Conservation (phyloP, 2,329 filamentous ascomycete species). For the Alternaria arbusti region DNA sequence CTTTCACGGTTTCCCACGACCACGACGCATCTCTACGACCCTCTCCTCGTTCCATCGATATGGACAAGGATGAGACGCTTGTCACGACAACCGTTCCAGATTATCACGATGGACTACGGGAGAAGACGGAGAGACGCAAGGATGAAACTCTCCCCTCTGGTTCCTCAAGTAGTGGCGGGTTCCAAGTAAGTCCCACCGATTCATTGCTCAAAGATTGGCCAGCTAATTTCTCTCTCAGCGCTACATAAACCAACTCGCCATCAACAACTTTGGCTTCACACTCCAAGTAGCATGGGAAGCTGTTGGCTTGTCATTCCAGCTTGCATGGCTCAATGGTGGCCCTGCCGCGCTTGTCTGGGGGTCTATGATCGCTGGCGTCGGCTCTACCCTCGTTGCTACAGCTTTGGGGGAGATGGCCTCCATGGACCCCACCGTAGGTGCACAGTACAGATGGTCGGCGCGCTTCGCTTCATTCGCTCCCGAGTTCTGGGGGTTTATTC, state of each 20-base stretch:
- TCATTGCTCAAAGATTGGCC: background rate
- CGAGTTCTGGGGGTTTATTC: constrained; percentile 29
- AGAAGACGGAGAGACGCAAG: background rate
- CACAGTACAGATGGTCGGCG: constrained; percentile 32
- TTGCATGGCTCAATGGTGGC: background rate
- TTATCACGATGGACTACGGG: background rate
- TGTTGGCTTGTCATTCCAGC: background rate
- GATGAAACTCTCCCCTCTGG: background rate
- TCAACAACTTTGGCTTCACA: background rate
- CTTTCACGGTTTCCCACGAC: background rate
- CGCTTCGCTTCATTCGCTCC: constrained; percentile 19
- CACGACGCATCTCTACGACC: background rate
- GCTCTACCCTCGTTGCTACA: constrained; percentile 34
- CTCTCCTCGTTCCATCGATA: background rate
- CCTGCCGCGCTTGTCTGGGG: background rate
- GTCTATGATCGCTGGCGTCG: constrained; percentile 21
- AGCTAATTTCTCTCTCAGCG: background rate
- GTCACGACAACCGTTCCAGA: background rate
- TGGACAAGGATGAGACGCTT: background rate
- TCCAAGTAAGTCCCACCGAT: background rate
- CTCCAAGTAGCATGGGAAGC: background rate
- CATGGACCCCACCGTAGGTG: constrained; percentile 30
- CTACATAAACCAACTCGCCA: background rate
- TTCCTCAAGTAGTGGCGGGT: background rate
- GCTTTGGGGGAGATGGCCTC: constrained; percentile 34